These are phyloP conservation scores for Blastobotrys parvus DNA, from an alignment of 805 yeast species.

Conservation along the genomic window DNA sequence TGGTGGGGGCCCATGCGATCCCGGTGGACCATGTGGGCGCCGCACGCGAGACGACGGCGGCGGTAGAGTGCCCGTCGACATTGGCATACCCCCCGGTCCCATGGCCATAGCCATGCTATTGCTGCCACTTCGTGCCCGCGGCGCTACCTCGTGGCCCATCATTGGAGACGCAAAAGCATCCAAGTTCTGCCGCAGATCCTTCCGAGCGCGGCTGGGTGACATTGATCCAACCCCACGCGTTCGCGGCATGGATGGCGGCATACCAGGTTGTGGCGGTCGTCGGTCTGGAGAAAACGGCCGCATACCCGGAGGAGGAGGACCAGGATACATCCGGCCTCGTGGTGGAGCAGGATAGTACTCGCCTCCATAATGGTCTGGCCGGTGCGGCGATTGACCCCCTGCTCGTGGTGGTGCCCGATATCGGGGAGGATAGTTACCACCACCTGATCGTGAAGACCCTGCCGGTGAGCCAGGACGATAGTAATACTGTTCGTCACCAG, in stretches of 20 bases:
- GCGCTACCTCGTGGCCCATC: background rate
- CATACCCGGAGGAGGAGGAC: background rate
- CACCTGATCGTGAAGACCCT: background rate
- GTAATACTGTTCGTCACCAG: background rate
- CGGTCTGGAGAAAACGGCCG: background rate
- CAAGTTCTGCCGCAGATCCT: background rate
- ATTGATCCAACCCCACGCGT: no score
- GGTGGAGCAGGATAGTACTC: background rate
- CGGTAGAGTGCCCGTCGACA: no score
- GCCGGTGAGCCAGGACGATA: background rate
- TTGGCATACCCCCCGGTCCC: no score
- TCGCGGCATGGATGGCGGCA: background rate
- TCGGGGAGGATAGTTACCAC: background rate
- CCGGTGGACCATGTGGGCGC: no score
- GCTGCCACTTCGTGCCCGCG: background rate
- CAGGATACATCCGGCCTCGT: background rate
- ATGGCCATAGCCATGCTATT: background rate
- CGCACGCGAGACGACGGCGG: no score
- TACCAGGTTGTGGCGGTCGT: background rate
- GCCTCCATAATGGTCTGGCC: background rate
- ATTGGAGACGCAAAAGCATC: background rate
- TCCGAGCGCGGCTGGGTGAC: background rate
- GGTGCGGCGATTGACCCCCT: background rate
- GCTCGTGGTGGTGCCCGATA: background rate
- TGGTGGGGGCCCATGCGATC: no score